Percentiles rank a stretch among this genome's conserved stretches.
Conservation (phyloP, 2,329 filamentous ascomycete species). For the Fusarium goolgardi region DNA sequence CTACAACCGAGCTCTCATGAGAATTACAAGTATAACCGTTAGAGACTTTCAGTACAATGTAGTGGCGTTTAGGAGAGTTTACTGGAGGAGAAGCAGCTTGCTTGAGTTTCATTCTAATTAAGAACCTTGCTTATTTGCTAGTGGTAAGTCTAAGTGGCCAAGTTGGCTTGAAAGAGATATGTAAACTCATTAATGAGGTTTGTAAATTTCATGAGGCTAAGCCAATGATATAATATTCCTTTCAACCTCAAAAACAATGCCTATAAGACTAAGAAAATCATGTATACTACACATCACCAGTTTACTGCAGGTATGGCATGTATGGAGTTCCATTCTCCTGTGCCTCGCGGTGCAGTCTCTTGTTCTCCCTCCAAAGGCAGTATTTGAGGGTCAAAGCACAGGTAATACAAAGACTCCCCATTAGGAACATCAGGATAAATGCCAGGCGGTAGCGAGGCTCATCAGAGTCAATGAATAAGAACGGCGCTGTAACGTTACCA, state of each 20-base stretch:
- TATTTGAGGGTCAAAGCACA: not conserved
- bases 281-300: not conserved
- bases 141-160: no score
- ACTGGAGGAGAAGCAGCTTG: not conserved
- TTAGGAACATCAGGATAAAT: not conserved
- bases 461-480: not conserved
- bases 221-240: not conserved
- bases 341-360: not conserved
- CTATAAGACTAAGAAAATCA: not conserved
- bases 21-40: rapidly evolving
- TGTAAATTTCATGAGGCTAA: not conserved
- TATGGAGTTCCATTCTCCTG: not conserved
- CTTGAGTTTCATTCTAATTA: no score
- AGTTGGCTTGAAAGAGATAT: not conserved
- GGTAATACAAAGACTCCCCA: not conserved
- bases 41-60: not conserved
- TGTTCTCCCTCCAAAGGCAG: not conserved
- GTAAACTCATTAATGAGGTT: not conserved
- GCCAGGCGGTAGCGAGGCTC: not conserved
- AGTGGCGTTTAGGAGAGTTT: not conserved
- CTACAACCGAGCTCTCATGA: rapidly evolving
- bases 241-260: not conserved
- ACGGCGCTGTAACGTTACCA: not conserved
- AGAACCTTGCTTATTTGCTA: not conserved
- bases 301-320: not conserved